phyloP scores from a whole-genome alignment of 2,329 filamentous ascomycete species.

The Elsinoe fawcettii region DNA sequence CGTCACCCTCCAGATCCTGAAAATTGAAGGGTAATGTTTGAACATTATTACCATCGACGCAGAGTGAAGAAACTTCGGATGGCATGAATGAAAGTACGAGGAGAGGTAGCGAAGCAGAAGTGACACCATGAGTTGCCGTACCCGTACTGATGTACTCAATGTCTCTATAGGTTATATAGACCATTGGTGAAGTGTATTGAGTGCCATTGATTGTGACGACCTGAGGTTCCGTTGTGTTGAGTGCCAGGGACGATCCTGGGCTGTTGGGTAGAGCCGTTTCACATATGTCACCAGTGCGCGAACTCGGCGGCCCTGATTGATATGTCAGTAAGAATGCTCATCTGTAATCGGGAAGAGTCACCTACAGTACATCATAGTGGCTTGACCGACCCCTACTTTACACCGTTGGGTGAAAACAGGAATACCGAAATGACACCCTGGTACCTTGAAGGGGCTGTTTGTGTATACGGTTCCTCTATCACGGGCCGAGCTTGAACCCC shows the following conservation, averaged over 20 bases:
- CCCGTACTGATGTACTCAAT: not conserved
- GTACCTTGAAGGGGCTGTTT: not conserved
- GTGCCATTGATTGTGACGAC: not conserved
- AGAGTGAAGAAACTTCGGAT: not conserved
- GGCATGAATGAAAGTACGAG: not conserved
- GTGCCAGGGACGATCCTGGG: not conserved
- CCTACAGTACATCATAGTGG: constrained; percentile 1
- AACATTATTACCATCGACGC: not conserved
- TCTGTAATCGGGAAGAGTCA: not conserved
- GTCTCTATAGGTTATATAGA: not conserved
- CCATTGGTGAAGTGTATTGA: not conserved
- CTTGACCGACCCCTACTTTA: not conserved
- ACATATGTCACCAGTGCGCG: not conserved
- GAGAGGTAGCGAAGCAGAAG: not conserved
- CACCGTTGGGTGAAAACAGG: not conserved
- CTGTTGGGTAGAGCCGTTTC: not conserved
- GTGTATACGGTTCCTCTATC: not conserved
- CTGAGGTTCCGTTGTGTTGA: not conserved
- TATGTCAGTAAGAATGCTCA: not conserved
- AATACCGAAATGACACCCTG: not conserved
- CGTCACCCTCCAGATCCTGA: not conserved
- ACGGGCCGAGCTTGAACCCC: not conserved
- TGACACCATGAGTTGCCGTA: not conserved
- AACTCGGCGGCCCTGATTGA: not conserved
- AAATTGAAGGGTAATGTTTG: not conserved